Conservation (phyloP, 106 monocot species). For the Dendrobium huoshanense region DNA sequence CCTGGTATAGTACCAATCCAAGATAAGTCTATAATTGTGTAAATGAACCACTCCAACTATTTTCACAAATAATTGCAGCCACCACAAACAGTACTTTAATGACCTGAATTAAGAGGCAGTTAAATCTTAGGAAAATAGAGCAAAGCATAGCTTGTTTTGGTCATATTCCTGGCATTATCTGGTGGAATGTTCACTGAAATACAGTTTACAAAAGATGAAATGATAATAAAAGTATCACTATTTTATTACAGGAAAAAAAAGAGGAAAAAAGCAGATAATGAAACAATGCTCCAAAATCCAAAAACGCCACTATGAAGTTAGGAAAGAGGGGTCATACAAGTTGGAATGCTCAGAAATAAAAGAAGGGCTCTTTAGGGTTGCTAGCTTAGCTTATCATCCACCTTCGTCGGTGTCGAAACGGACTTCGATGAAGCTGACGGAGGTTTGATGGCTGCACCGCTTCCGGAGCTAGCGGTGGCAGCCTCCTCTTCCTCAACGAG, state of each 20-base stretch:
- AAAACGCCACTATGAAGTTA: neutral
- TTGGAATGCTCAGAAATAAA: neutral
- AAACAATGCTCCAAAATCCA: neutral
- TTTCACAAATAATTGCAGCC: neutral
- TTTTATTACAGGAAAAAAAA: neutral
- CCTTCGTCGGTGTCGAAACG: neutral
- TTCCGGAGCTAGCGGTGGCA: neutral
- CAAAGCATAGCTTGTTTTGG: neutral
- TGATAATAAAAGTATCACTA: neutral
- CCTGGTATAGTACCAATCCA: too few relatives aligned
- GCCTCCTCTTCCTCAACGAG: conserved; percentile 54
- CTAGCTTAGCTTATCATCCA: neutral
- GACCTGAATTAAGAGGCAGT: neutral
- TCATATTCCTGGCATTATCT: neutral
- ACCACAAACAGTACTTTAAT: neutral
- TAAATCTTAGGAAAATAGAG: neutral
- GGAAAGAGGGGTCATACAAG: neutral
- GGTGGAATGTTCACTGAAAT: neutral
- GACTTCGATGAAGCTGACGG: neutral
- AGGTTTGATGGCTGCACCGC: neutral
- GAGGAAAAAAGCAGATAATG: neutral
- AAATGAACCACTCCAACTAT: neutral
- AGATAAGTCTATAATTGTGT: too few relatives aligned
- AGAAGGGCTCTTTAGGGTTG: neutral
- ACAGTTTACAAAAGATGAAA: neutral